Evolutionary conservation across 1,139 yeast genomes (phyloP), one percentile per base, ranked within the genome.

Genomic region (Geotrichum histeridarum): DNA sequence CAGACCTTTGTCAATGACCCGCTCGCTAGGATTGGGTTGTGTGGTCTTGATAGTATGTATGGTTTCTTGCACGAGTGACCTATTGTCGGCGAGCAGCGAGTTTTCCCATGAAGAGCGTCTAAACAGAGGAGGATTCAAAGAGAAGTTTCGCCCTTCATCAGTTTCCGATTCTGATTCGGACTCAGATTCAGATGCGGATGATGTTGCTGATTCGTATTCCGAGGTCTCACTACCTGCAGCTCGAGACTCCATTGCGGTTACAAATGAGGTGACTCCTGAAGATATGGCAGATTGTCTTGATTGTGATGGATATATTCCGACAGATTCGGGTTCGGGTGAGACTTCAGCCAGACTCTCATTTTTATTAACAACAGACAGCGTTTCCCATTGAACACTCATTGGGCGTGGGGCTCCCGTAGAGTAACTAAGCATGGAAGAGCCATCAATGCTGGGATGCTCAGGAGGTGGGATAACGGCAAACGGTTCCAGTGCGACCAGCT

Each of bases 221-320:
- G 27, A 22, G 27, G 5, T 22, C 27, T 22, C 27, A 22, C 27
- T 22, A 22, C 39, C 43, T 22, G 18, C 15, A 1, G 50, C 15
- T 9, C 18, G 43, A 11, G 46, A 37, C 6, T 36, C 53, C 8
- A 15, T 53, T 6, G 55, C 55, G 9, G 56, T 54, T 8, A 54
- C 53, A 54, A 54, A 54, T 14, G 56, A 54, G n/a, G 31, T 43
- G 4, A 37, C 43, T 1, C 8, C 42, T 7, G 55, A 53, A 7
- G 50, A 49, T 0, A 38, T 37, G 11, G 17, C 36, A 17, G 49
- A 45, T 2, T 9, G n/a, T 11, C 11, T 39, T 31, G 35, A 31
- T 4, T 14, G 18, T 4, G 37, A 11, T 33, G 14, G 37, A n/a
- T 22, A 22, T 5, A 22, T 22, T 22, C 4, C 27, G 5, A 22